Evolutionary conservation across 805 yeast genomes (phyloP), one percentile per base, ranked within the genome.

Genomic region (Candida fluviatilis): DNA sequence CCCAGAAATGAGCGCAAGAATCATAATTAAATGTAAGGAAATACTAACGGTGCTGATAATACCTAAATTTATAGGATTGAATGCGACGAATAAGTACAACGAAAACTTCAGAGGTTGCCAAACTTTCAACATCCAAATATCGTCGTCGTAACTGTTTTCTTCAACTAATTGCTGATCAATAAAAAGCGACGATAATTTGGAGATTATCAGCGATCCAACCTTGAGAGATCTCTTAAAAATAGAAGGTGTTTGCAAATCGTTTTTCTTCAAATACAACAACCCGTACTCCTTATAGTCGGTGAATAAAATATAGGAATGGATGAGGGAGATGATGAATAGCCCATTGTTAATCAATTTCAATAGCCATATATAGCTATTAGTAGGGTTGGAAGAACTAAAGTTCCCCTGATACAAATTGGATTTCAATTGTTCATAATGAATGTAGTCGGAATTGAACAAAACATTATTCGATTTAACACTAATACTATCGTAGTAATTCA

Each of bases 101-200:
- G 69, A 69, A 52, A 82, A 80, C 45, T 66, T 66, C 0, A 82
- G 71, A 0, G 91, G 91, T 31, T 68, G 65, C 95, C 95, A 84
- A 35, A 82, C 73, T 14, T 60, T 62, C 30, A 84, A 54, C 40
- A 76, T 73, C 77, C 83, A 82, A 24, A 71, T 69, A 15, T 62
- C 61, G 21, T 64, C 35, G 4, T 56, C 58, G 35, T 44, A 46
- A 15, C 52, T 45, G 16, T 51, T 51, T 19, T 57, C 40, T 8
- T 27, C 35, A 4, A 27, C 38, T 10, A 36, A 18, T 14, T 15
- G 27, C 15, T 28, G 18, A n/a, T 36, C 32, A 5, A 17, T 31
- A 23, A 36, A 36, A 3, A 29, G 13, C 10, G 23, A 4, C 5
- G n/a, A 13, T 15, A 36, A 19, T 21, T 19, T 17, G 16, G 35